phyloP scores from a whole-genome alignment of 768 basidiomycete genomes.

The Podaxis carcinomalis region DNA sequence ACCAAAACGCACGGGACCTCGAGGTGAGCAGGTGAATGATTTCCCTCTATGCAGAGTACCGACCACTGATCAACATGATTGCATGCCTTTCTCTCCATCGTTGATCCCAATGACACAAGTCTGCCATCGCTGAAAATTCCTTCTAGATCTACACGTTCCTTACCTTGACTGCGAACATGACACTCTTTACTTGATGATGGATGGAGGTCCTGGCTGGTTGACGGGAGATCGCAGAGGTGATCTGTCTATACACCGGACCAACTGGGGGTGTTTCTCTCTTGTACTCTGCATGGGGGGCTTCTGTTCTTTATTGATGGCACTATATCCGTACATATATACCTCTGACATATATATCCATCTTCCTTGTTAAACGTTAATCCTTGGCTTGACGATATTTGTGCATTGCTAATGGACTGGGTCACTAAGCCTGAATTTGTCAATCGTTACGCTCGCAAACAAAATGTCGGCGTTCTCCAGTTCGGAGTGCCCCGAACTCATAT shows the following conservation, averaged over 20 bases:
- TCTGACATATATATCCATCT: neutral
- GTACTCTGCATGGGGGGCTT: neutral
- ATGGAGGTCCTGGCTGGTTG: neutral
- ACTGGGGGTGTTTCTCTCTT: neutral
- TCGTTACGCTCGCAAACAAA: too few relatives aligned
- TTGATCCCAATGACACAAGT: conserved; percentile 11
- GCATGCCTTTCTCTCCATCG: neutral
- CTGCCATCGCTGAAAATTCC: conserved; percentile 18
- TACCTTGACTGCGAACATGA: neutral
- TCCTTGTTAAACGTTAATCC: neutral
- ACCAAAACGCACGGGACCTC: conserved; percentile 25
- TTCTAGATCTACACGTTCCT: conserved; percentile 15
- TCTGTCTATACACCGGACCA: neutral
- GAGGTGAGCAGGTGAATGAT: conserved; percentile 18
- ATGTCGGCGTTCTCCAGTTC: too few relatives aligned
- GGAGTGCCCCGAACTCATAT: too few relatives aligned
- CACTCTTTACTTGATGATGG: neutral
- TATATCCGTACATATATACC: neutral
- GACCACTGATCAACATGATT: neutral
- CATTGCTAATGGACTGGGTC: too few relatives aligned
- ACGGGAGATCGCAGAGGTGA: neutral
- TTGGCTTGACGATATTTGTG: neutral
- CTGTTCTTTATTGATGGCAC: neutral
- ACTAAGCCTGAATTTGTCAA: too few relatives aligned
- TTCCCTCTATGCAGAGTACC: neutral